phyloP scores from a whole-genome alignment of 2,329 filamentous ascomycete species.

The Metarhizium guizhouense region DNA sequence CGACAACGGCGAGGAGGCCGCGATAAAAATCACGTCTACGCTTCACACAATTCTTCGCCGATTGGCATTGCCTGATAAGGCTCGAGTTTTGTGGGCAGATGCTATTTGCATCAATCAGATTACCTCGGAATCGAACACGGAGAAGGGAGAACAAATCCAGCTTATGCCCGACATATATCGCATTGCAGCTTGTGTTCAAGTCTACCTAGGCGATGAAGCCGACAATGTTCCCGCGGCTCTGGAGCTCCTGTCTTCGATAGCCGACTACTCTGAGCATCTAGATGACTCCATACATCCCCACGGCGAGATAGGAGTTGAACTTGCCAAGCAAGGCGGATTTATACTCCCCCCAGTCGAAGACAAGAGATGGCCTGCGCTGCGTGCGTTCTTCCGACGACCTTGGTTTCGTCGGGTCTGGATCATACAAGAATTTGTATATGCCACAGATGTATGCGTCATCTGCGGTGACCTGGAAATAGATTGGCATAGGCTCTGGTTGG shows the following conservation, averaged over 20 bases:
- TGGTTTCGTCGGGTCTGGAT: constrained; percentile 11
- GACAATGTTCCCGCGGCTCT: constrained; percentile 4
- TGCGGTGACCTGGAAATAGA: constrained; percentile 7
- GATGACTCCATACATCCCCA: constrained; percentile 3
- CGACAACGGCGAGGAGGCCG: neutral
- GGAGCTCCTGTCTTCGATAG: constrained; percentile 2
- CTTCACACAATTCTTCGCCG: constrained; percentile 4
- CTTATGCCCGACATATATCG: constrained; percentile 10
- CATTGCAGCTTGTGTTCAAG: constrained; percentile 5
- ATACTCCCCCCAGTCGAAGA: constrained; percentile 3
- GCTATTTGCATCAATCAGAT: constrained; percentile 12
- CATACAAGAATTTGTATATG: constrained; percentile 10
- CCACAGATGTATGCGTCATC: constrained; percentile 5
- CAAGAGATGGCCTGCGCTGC: constrained; percentile 5
- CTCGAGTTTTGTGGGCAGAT: constrained; percentile 9
- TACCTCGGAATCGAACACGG: constrained; percentile 2
- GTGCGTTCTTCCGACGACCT: constrained; percentile 7
- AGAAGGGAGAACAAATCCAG: constrained; percentile 8
- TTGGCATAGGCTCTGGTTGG: constrained; percentile 7
- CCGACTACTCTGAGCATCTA: constrained; percentile 7
- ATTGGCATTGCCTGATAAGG: constrained; percentile 1
- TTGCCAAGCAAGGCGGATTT: constrained; percentile 4
- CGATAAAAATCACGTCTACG: constrained; percentile 4
- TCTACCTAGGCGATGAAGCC: constrained; percentile 6
- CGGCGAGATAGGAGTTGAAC: constrained; percentile 5